Evolutionary conservation across 2,329 filamentous ascomycete genomes (phyloP).

Genomic region (Neocatenulostroma microsporum): DNA sequence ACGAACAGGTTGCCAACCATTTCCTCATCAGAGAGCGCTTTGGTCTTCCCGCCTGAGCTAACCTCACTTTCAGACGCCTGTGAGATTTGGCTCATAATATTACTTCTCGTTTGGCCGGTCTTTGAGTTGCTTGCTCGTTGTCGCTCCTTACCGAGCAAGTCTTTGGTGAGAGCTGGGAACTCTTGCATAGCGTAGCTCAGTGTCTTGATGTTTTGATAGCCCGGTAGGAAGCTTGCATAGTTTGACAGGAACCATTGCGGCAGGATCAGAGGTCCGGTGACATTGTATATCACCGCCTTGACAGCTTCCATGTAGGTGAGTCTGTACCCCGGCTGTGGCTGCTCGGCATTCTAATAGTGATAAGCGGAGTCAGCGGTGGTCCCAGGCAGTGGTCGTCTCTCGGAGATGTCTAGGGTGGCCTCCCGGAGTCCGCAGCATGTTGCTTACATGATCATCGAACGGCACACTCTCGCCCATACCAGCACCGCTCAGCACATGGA

Average conservation of each 20-base stretch:
- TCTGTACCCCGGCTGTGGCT: constrained; percentile 21
- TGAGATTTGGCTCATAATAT: constrained; percentile 24
- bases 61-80: constrained; percentile 14
- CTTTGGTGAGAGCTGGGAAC: constrained; percentile 19
- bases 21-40: constrained; percentile 32
- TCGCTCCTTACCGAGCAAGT: constrained; percentile 19
- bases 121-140: constrained; percentile 6
- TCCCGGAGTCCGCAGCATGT: constrained; percentile 1
- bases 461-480: constrained; percentile 24
- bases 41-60: constrained; percentile 11
- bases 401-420: too few relatives aligned
- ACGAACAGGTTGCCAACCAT: constrained; percentile 41
- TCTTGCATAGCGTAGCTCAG: constrained; percentile 20
- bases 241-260: constrained; percentile 19
- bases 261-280: constrained; percentile 21
- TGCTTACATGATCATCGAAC: constrained; percentile 19
- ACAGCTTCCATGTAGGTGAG: constrained; percentile 26
- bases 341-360: constrained; percentile 1
- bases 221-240: constrained; percentile 20
- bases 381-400: too few relatives aligned
- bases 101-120: constrained; percentile 16
- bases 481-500: constrained; percentile 27
- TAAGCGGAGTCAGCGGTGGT: too few relatives aligned
- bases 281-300: constrained; percentile 17
- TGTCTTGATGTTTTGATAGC: constrained; percentile 10